Base-by-base conservation (phyloP, 2,329 filamentous ascomycete species). In the Fusarium sp. region DNA sequence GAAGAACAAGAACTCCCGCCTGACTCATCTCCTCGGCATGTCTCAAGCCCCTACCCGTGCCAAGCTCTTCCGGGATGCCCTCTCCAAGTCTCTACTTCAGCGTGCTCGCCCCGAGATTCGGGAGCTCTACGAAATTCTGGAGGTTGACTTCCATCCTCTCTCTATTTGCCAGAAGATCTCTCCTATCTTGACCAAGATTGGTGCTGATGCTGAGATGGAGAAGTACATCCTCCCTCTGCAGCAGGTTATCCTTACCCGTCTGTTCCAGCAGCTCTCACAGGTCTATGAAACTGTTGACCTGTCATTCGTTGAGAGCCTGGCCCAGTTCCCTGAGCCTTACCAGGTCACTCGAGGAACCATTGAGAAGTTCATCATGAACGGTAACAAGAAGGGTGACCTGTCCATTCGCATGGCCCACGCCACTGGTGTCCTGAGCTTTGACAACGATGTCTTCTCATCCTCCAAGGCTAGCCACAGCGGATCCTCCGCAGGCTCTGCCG, bases 281-380 rank as follows among this genome's bases (percentile, higher is more conserved):
- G 95, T 99, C 51, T 99, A 99, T 80, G 96, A 98, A 79, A 97
- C 95, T 41, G 94, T 99, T 53, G 93, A 98, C 76, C 86, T 99
- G 61, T 86, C 88, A 71, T 98, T 98, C 72, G 94, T 99, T 42
- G 90, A 97, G 77, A 89, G 91, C 73, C 90, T 99, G 51, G 95
- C 95, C 63, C 87, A 95, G 74, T 99, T 99, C 85, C 95, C 95
- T 9, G 93, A 96, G 76, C 92, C 95, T 38, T 98, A 96, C 86
- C 91, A 97, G 80, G 93, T 98, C 68, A 91, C 87, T 64, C 89
- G 91, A 50, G 88, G 90, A 67, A 96, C 92, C 61, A 96, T 99
- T 68, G 95, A 99, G 84, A 99, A 98, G 82, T 99, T 99, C 84
- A 98, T 99, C 84, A 99, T 99, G 95, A 99, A 99, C 79, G 95